Base-by-base conservation (phyloP, 257 asterid genomes). In the Solanum lycopersicoides region DNA sequence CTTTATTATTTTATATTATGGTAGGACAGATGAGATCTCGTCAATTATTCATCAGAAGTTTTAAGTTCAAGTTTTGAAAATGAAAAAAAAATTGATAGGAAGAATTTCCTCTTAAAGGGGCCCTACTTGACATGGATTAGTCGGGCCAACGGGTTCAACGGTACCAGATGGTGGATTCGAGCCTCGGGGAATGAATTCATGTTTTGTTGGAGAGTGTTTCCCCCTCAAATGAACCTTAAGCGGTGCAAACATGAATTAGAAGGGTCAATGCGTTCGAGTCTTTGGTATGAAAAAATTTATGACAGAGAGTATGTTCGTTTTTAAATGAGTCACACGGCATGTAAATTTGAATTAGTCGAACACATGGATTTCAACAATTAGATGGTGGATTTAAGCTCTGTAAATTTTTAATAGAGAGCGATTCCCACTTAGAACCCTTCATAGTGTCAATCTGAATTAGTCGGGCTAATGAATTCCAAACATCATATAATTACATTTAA, bases 31-130 rank as follows among this genome's bases (percentile, higher is more conserved):
- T 71, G 12, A 42, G 50, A 75, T 66, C 20, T 39, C 75, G 32
- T 14, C 2, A 37, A 56, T 82, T 34, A 0, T 32, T 30, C 6
- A 7, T 25, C 37, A 84, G 69, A 75, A 1, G 11, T 8, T 6
- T 56, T 9, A 8, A 3, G 11, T 56, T 2, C 0, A 1, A 76
- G 2, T 2, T 3, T n/a, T 6, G 2, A 1, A 4, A 76, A 42
- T n/a, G 4, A 1, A 7, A 5, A 39, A 5, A 0, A 3, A 39
- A 21, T 1, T 11, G 0, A 0, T 23, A 3, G 0, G 1, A 42
- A 77, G 21, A n/a, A 73, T 35, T 18, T 14, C 1, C 8, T 2
- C n/a, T 34, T 34, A 34, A 71, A 34, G 0, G 79, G 15, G 28
- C 25, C 45, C 25, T 18, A 72, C n/a, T 32, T 72, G 79, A 35